These are phyloP conservation scores for Eustoma russellianum DNA, from an alignment of 257 asterid species.

Conservation along the genomic window DNA sequence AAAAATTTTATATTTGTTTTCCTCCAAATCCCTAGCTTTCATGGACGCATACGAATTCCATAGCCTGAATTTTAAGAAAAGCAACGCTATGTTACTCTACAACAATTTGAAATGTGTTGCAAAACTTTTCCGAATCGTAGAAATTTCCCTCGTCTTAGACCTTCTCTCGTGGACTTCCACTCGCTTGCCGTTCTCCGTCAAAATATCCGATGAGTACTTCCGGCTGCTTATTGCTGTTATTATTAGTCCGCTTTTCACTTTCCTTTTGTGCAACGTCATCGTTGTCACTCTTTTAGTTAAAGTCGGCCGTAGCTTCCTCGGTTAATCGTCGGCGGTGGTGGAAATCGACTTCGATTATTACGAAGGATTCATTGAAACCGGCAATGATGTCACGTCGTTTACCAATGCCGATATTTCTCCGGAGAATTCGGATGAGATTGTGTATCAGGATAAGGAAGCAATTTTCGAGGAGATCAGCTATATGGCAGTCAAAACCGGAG, in stretches of 20 bases:
- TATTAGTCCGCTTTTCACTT: conserved; percentile 49
- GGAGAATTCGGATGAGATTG: conserved; percentile 16
- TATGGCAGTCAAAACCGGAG: neutral
- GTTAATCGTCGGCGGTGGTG: conserved; percentile 2
- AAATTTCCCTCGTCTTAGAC: conserved; percentile 25
- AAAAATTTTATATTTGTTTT: no score
- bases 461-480: conserved; percentile 19
- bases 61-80: conserved; percentile 13
- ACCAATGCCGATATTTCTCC: conserved; percentile 5
- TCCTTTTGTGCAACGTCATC: conserved; percentile 51
- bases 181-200: conserved; percentile 47
- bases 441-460: conserved; percentile 42
- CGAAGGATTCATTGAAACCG: conserved; percentile 17
- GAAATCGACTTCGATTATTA: conserved; percentile 7
- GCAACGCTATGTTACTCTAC: conserved; percentile 10
- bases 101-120: conserved; percentile 28
- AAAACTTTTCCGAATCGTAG: conserved; percentile 44
- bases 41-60: conserved; percentile 27
- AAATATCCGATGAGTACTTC: conserved; percentile 45
- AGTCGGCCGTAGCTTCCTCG: conserved; percentile 29
- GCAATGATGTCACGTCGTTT: conserved; percentile 1
- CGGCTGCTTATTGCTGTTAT: conserved; percentile 30
- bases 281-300: conserved; percentile 53
- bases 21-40: conserved; percentile 1
- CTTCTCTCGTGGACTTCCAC: conserved; percentile 38